phyloP scores from a whole-genome alignment of 23 red algal genomes.

The Rhodosorus marinus region DNA sequence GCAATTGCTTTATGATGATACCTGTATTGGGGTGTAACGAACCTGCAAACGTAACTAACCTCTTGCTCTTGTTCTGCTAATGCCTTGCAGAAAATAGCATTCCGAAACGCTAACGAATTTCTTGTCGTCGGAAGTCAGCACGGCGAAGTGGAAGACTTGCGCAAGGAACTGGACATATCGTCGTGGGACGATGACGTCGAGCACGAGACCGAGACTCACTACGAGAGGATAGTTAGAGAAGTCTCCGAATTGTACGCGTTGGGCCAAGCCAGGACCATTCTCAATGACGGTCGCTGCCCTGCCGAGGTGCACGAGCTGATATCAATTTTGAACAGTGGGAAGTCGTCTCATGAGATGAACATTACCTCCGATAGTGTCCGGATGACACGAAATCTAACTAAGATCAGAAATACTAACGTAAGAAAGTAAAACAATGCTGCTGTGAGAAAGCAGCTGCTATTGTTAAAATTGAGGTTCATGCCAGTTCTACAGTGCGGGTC shows the following conservation, averaged over 20 bases:
- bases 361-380: no score
- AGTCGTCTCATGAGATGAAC: no score
- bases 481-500: no score
- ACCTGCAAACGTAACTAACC: not conserved
- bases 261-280: not conserved
- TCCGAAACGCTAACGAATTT: no score
- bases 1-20: not conserved
- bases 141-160: no score
- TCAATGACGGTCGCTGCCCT: not conserved
- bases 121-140: no score
- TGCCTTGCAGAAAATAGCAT: not conserved
- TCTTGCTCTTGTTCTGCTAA: not conserved
- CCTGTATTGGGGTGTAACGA: not conserved
- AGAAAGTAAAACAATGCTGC: no score
- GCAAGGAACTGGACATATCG: no score
- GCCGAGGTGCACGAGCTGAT: not conserved
- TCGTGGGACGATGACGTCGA: not conserved
- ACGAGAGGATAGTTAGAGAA: not conserved
- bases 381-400: no score
- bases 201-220: not conserved
- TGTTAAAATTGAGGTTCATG: no score
- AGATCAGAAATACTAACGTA: no score
- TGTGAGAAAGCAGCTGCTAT: no score
- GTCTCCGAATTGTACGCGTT: not conserved
- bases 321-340: not conserved